Conservation (phyloP, 148 eudicot species). For the Limonium bicolor region DNA sequence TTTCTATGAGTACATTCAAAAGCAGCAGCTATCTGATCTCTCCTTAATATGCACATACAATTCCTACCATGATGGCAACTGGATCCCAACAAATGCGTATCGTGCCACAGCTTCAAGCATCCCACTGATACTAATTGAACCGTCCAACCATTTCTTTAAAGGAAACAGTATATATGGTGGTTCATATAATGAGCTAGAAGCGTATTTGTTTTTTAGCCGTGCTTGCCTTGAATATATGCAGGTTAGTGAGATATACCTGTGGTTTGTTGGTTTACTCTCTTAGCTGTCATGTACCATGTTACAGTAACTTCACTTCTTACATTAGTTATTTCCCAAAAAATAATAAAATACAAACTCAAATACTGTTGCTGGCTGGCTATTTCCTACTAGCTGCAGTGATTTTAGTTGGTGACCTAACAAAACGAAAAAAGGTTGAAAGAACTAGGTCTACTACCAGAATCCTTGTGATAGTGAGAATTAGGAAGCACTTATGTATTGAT, state of each 20-base stretch:
- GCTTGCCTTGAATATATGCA: constrained; percentile 95
- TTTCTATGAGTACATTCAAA: constrained; percentile 68
- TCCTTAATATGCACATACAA: constrained; percentile 33
- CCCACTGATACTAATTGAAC: constrained; percentile 58
- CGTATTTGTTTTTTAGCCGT: constrained; percentile 73
- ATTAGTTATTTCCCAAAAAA: too few relatives aligned
- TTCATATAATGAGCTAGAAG: constrained; percentile 71
- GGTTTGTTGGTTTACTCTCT: constrained; percentile 2
- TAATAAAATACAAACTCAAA: too few relatives aligned
- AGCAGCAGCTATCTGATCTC: constrained; percentile 40
- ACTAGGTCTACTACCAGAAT: too few relatives aligned
- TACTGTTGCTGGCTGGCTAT: too few relatives aligned
- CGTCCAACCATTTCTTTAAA: constrained; percentile 58
- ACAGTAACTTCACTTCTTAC: too few relatives aligned
- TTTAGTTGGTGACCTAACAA: too few relatives aligned
- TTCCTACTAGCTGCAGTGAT: too few relatives aligned
- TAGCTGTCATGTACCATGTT: background rate
- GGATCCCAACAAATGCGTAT: constrained; percentile 67
- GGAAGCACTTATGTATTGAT: too few relatives aligned
- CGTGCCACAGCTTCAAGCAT: constrained; percentile 55
- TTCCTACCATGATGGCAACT: constrained; percentile 52
- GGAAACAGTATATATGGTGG: constrained; percentile 68
- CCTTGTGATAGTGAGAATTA: too few relatives aligned
- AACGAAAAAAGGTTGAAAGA: too few relatives aligned
- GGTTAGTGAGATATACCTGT: constrained; percentile 35